Conservation (phyloP, 78 protist species). For the Dictyostelium purpureum region DNA sequence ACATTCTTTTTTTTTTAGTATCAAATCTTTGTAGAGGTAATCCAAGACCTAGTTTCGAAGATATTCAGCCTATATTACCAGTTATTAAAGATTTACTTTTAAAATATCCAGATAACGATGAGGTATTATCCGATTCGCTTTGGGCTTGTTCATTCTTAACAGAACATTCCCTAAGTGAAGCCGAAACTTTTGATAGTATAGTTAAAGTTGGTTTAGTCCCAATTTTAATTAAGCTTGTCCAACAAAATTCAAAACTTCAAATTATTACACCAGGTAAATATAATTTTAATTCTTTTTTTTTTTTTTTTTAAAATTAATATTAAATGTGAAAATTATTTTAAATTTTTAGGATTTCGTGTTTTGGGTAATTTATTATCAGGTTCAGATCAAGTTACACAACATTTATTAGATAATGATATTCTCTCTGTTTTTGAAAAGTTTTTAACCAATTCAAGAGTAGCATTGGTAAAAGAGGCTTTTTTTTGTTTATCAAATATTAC, state of each 20-base stretch:
- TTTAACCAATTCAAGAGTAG: neutral
- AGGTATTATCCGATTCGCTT: neutral
- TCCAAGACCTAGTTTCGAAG: neutral
- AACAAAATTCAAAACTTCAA: neutral
- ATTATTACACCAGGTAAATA: neutral
- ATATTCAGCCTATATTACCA: neutral
- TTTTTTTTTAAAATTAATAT: too few species aligned
- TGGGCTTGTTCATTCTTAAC: conserved; percentile 6
- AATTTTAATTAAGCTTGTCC: neutral
- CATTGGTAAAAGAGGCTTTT: neutral
- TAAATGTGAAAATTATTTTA: too few species aligned
- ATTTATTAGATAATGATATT: neutral
- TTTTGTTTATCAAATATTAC: neutral
- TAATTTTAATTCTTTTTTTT: too few species aligned
- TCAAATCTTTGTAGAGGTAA: neutral
- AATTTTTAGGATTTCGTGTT: neutral
- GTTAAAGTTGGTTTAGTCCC: neutral
- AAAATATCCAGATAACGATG: neutral
- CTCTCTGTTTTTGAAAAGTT: neutral
- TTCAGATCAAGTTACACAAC: neutral
- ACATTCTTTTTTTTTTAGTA: too few species aligned
- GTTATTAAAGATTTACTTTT: neutral
- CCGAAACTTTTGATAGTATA: neutral
- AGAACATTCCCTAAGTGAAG: neutral
- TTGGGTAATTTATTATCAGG: conserved; percentile 4